Evolutionary conservation across 768 basidiomycete species (phyloP).

Genomic region (Dioszegia hungarica): DNA sequence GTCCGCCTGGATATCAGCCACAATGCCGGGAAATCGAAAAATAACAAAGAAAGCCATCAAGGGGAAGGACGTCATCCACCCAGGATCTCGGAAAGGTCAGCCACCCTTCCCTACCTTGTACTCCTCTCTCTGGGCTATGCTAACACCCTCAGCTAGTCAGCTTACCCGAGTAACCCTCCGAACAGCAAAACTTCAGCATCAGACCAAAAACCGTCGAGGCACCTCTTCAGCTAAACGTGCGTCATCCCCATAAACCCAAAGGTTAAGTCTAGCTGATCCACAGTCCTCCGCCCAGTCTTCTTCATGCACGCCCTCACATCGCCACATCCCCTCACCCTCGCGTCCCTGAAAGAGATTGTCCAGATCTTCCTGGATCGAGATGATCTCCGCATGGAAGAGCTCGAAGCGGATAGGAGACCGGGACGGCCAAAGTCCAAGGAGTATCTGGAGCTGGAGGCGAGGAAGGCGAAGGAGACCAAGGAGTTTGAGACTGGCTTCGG

Average conservation of each 20-base stretch:
- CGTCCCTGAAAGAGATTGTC: constrained; percentile 38
- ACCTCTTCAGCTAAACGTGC: constrained; percentile 23
- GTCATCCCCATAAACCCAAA: neutral
- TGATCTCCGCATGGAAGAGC: constrained; percentile 37
- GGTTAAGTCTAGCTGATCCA: neutral
- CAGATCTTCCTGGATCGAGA: constrained; percentile 45
- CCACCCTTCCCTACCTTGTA: neutral
- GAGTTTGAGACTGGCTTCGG: constrained; percentile 48
- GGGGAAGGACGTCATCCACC: constrained; percentile 49
- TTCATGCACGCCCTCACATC: constrained; percentile 45
- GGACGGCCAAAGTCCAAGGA: constrained; percentile 46
- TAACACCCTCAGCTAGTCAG: constrained; percentile 38
- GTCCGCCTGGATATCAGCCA: neutral
- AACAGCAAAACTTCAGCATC: constrained; percentile 40
- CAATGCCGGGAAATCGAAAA: constrained; percentile 43
- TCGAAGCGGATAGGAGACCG: constrained; percentile 34
- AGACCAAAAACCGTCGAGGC: constrained; percentile 27
- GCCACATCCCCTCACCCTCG: constrained; percentile 35
- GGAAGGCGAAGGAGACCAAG: constrained; percentile 31
- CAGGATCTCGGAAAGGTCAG: constrained; percentile 47
- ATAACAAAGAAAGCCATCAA: constrained; percentile 48
- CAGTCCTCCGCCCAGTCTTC: constrained; percentile 47
- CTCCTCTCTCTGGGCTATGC: too few species aligned
- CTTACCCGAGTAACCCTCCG: constrained; percentile 46
- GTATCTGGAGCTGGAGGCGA: constrained; percentile 42